Evolutionary conservation across 2,329 filamentous ascomycete genomes (phyloP), one percentile per base, ranked within the genome.

Genomic region (Cercospora sojina): DNA sequence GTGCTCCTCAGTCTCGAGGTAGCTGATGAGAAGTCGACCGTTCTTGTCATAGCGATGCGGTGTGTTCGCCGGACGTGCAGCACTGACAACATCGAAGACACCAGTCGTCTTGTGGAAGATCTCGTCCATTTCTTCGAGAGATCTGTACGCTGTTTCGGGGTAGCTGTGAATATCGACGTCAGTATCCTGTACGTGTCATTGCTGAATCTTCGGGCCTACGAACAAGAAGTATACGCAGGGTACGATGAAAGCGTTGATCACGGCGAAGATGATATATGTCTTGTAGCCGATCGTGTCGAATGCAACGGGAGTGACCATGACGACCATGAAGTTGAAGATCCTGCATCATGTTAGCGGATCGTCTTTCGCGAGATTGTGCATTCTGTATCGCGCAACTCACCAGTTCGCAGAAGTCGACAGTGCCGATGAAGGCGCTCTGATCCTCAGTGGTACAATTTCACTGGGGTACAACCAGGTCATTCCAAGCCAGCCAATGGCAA

Each of bases 111-210:
- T 86, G 69, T 84, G 82, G 78, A 88, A 89, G 72, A 89, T 88
- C 71, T 77, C 79, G 72, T 90, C 87, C 84, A 90, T 89, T 74
- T 90, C 87, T 75, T 90, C 87, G 43, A 90, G 83, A 2, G 84
- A 86, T 49, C 87, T 82, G 73, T 86, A 86, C 1, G 85, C 85
- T 12, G 87, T 90, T 77, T 90, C 88, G 0, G 87, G 87, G 77
- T 68, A 65, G 61, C 57, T 35, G 25, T 3, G 31, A 23, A 38
- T 18, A 38, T 1, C 2, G 3, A 23, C n/a, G 35, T 43, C 20
- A 27, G 31, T 27, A 1, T 16, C 4, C 2, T 29, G 23, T 5
- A 23, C 3, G 29, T 6, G 0, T 16, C 5, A 6, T 16, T 43
- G 56, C 2, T 5, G 18, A 25, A 25, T 10, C 16, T 18, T 6